phyloP scores from a whole-genome alignment of 768 basidiomycete species.

The Chalciporus piperatus region DNA sequence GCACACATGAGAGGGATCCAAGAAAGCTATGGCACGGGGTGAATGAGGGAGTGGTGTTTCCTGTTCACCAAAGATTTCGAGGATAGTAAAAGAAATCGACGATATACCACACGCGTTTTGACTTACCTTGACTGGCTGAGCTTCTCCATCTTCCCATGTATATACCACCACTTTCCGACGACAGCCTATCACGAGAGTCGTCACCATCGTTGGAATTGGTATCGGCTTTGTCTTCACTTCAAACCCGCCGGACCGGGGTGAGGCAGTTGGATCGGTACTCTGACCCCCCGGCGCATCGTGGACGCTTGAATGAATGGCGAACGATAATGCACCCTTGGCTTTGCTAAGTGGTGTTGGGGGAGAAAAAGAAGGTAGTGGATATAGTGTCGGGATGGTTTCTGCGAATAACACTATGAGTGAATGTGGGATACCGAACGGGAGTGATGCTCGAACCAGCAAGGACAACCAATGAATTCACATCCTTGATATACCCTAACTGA shows the following conservation, averaged over 20 bases:
- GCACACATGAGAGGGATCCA: slow-evolving; percentile 57
- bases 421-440: background rate
- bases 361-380: slow-evolving; percentile 68
- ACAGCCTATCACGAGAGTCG: slow-evolving; percentile 81
- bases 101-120: background rate
- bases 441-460: slow-evolving; percentile 64
- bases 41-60: slow-evolving; percentile 86
- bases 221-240: slow-evolving; percentile 26
- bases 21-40: slow-evolving; percentile 78
- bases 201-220: slow-evolving; percentile 65
- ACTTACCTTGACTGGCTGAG: slow-evolving; percentile 65
- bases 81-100: background rate
- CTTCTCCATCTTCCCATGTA: slow-evolving; percentile 82
- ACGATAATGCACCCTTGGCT: slow-evolving; percentile 80
- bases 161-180: slow-evolving; percentile 81
- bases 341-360: slow-evolving; percentile 71
- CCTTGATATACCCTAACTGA: slow-evolving; percentile 81
- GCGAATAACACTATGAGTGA: slow-evolving; percentile 3
- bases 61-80: slow-evolving; percentile 35
- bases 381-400: slow-evolving; percentile 77
- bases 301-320: slow-evolving; percentile 67
- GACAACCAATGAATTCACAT: slow-evolving; percentile 80
- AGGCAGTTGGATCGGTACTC: slow-evolving; percentile 12
- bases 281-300: slow-evolving; percentile 38
- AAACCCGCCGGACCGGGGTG: slow-evolving; percentile 9